Evolutionary conservation across 331 rosid species (phyloP).

Genomic region (Stylosanthes scabra): DNA sequence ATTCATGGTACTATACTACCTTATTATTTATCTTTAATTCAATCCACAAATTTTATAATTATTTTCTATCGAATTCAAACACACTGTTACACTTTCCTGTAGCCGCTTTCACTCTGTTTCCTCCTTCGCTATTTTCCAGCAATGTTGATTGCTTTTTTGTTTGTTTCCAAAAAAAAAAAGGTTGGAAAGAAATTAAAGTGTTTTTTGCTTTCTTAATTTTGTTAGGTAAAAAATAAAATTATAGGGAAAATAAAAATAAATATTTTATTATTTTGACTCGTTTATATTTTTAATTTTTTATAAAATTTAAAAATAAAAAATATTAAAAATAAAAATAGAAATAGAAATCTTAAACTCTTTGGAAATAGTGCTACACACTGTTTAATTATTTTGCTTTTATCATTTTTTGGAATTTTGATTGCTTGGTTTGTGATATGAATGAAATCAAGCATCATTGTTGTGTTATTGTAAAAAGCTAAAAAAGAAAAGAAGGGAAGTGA

Average conservation of each 20-base stretch:
- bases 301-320: too few species aligned
- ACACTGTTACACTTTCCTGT: slow-evolving; percentile 31
- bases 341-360: too few species aligned
- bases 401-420: slow-evolving; percentile 25
- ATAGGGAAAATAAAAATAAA: too few species aligned
- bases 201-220: too few species aligned
- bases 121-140: neutral
- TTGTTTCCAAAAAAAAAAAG: slow-evolving; percentile 26
- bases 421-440: slow-evolving; percentile 20
- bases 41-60: neutral
- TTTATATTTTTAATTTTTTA: too few species aligned
- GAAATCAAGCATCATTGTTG: neutral
- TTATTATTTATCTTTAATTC: slow-evolving; percentile 5
- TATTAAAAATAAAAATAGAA: too few species aligned
- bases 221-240: too few species aligned
- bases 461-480: slow-evolving; percentile 35
- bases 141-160: slow-evolving; percentile 20
- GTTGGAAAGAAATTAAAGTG: neutral
- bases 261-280: too few species aligned
- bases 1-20: neutral
- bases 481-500: neutral
- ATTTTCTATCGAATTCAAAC: slow-evolving; percentile 19
- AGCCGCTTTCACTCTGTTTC: slow-evolving; percentile 10
- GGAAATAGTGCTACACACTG: too few species aligned
- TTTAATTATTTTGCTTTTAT: slow-evolving; percentile 26